A percentile compares a stretch with the other conserved stretches of the same genome.
Conservation (phyloP, 2,329 filamentous ascomycete species). For the Immersiporthe knoxdaviesiana region DNA sequence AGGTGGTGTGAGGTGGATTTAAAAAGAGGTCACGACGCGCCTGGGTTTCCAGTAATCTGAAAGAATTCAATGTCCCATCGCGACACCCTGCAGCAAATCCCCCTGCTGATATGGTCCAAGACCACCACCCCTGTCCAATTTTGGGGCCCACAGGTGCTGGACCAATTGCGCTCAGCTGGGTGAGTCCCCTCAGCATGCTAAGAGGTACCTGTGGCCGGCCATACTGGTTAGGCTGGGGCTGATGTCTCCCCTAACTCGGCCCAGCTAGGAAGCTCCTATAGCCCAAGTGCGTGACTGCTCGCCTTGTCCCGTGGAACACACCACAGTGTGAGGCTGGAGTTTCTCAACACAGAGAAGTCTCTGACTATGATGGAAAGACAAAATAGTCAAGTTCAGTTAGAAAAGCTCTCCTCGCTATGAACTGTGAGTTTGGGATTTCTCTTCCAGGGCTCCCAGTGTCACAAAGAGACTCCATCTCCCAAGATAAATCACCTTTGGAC, state of each 20-base stretch:
- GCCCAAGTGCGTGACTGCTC: neutral
- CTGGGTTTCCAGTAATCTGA: conserved; percentile 4
- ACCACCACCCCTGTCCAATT: conserved; percentile 4
- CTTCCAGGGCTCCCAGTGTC: no score
- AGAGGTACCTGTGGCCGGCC: neutral
- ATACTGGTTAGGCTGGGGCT: neutral
- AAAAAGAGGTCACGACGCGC: conserved; percentile 5
- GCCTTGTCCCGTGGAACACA: neutral
- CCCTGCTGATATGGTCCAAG: conserved; percentile 5
- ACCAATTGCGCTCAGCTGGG: conserved; percentile 4
- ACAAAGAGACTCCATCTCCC: neutral
- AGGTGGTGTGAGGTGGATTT: conserved; percentile 1
- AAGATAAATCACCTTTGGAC: neutral
- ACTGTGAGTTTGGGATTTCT: no score
- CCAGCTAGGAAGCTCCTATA: neutral
- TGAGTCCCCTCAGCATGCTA: neutral
- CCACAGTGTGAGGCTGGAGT: neutral
- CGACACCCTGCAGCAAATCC: conserved; percentile 5
- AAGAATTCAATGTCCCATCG: conserved; percentile 19
- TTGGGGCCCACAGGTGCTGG: neutral
- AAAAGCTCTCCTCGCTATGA: neutral
- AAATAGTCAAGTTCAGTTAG: neutral
- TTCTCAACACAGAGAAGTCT: neutral
- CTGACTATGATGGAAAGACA: neutral
- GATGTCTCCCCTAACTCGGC: neutral